Evolutionary conservation across 352 stramenopile species (phyloP).

Genomic region (Globisporangium yorkense): DNA sequence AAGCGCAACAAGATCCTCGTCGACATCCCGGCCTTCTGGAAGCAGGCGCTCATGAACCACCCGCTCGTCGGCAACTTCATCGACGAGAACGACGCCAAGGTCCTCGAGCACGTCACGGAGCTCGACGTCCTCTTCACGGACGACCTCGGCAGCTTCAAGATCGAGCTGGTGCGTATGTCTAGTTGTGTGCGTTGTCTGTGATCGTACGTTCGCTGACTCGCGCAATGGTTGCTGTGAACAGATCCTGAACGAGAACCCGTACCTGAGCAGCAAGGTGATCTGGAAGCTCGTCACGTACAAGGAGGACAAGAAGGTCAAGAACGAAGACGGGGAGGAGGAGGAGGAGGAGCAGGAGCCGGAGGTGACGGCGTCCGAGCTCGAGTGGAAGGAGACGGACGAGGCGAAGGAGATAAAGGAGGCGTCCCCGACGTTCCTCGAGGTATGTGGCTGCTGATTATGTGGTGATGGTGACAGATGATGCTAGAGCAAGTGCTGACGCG

Average conservation of each 20-base stretch:
- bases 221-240: slow-evolving; percentile 11
- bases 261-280: slow-evolving; percentile 38
- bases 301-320: slow-evolving; percentile 17
- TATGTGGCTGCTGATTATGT: slow-evolving; percentile 8
- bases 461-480: background rate
- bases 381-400: slow-evolving; percentile 56
- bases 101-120: slow-evolving; percentile 43
- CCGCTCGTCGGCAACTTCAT: slow-evolving; percentile 43
- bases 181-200: background rate
- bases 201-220: background rate
- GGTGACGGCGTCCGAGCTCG: slow-evolving; percentile 44
- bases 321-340: slow-evolving; percentile 18
- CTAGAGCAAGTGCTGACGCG: background rate
- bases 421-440: slow-evolving; percentile 44
- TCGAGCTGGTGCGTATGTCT: slow-evolving; percentile 43
- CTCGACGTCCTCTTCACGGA: slow-evolving; percentile 64
- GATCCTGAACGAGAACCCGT: slow-evolving; percentile 69
- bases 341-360: slow-evolving; percentile 49
- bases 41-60: slow-evolving; percentile 70
- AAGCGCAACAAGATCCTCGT: slow-evolving; percentile 60
- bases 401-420: slow-evolving; percentile 42
- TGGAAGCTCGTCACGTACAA: slow-evolving; percentile 73
- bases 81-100: slow-evolving; percentile 40
- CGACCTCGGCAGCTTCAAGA: slow-evolving; percentile 64
- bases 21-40: slow-evolving; percentile 74